phyloP scores from a whole-genome alignment of 2,329 filamentous ascomycete species.

The Penicillium capsulatum region DNA sequence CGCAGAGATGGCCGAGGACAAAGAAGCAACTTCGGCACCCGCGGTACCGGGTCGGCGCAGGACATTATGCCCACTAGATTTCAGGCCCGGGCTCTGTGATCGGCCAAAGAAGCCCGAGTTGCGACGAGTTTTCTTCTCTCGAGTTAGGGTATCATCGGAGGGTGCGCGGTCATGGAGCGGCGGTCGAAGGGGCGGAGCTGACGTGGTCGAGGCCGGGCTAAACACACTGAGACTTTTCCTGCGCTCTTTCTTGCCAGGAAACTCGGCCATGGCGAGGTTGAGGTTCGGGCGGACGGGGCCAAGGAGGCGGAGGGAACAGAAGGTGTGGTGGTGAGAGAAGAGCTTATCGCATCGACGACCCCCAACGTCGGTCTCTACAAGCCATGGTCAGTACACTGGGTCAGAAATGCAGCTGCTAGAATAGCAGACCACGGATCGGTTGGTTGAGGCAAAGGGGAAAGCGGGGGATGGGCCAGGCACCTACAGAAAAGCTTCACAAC shows the following conservation, averaged over 20 bases:
- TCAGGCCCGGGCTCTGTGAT: conserved; percentile 23
- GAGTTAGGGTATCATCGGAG: conserved; percentile 34
- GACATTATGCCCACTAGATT: conserved; percentile 26
- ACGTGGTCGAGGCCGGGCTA: conserved; percentile 25
- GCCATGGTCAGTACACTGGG: not conserved
- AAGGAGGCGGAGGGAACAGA: not conserved
- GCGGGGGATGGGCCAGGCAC: conserved; percentile 16
- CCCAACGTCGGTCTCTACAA: conserved; percentile 25
- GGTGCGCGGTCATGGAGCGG: conserved; percentile 34
- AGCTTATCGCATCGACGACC: conserved; percentile 30
- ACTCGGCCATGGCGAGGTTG: conserved; percentile 30
- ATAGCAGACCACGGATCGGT: no score
- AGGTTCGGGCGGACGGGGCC: not conserved
- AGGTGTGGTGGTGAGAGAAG: conserved; percentile 13
- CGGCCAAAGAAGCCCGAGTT: conserved; percentile 40
- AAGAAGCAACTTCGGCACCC: conserved; percentile 24
- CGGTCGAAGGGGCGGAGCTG: conserved; percentile 19
- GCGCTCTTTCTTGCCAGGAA: conserved; percentile 31
- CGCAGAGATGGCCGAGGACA: conserved; percentile 21
- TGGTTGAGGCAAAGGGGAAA: conserved; percentile 18
- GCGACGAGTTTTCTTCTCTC: conserved; percentile 35
- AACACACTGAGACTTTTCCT: conserved; percentile 37
- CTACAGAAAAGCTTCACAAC: conserved; percentile 28
- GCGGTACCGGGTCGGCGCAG: conserved; percentile 28
- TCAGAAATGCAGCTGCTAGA: no score